Evolutionary conservation across 306 rosid genomes (phyloP).

Genomic region (Sicyos edulis): DNA sequence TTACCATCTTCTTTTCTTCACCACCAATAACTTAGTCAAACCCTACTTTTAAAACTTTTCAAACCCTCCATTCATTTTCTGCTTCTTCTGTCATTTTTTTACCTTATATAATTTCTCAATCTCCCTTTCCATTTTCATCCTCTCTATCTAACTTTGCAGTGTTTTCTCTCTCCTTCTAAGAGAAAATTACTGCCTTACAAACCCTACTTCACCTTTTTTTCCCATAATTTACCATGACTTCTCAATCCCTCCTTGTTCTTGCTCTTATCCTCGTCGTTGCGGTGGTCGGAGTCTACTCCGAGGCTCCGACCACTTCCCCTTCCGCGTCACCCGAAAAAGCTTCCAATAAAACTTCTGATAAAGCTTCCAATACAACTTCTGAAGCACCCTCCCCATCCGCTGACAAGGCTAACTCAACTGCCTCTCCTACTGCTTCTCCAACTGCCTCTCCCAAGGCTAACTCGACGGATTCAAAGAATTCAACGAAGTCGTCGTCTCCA

Average conservation of each 20-base stretch:
- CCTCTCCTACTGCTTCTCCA: background rate
- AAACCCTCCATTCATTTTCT: background rate
- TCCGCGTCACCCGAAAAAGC: background rate
- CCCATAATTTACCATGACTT: background rate
- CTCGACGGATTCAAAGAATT: too few relatives aligned
- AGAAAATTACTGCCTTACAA: conserved; percentile 6
- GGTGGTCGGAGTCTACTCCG: background rate
- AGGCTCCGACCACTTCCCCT: background rate
- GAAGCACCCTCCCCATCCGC: background rate
- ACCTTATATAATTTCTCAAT: background rate
- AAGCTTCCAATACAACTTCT: too few relatives aligned
- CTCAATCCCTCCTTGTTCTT: background rate
- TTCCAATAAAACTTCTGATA: too few relatives aligned
- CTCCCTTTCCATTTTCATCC: background rate
- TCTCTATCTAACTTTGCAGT: background rate
- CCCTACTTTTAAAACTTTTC: background rate
- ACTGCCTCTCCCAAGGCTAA: background rate
- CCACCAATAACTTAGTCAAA: conserved; percentile 14
- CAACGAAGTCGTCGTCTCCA: background rate
- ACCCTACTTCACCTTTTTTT: background rate
- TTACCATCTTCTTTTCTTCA: background rate
- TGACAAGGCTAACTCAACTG: background rate
- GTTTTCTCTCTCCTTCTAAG: background rate
- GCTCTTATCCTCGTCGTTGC: background rate
- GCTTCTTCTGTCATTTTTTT: background rate